phyloP scores from a whole-genome alignment of 306 rosid genomes.

The Gastrolobium bilobum region DNA sequence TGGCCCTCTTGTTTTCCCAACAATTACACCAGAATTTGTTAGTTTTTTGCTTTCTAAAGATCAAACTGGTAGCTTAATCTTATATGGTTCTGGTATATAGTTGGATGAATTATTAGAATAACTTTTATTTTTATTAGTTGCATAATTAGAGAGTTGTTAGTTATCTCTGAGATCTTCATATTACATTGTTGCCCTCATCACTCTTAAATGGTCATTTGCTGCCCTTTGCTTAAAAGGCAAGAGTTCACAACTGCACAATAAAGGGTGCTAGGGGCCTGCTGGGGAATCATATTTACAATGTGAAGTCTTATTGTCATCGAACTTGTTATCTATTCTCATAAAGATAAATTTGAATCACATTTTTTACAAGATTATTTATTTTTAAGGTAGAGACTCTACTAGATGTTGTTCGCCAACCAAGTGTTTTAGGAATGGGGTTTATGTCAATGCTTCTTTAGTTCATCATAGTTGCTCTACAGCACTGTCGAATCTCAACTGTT shows the following conservation, averaged over 20 bases:
- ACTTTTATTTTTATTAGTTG: neutral
- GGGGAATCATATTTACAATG: neutral
- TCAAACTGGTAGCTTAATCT: neutral
- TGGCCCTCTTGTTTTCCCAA: neutral
- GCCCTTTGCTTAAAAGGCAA: neutral
- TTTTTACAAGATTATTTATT: neutral
- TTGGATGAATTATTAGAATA: neutral
- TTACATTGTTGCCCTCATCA: neutral
- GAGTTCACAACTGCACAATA: neutral
- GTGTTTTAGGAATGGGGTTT: neutral
- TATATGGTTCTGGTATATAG: neutral
- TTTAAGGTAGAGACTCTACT: neutral
- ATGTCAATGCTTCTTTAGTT: neutral
- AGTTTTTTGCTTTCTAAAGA: neutral
- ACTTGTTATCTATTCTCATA: conserved; percentile 14
- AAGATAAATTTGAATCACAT: neutral
- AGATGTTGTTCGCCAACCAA: neutral
- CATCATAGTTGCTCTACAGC: neutral
- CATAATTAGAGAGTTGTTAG: neutral
- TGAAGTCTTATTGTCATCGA: neutral
- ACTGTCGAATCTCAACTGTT: neutral
- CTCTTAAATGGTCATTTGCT: neutral
- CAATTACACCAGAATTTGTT: neutral
- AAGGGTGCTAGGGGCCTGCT: too few relatives aligned
- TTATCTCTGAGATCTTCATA: neutral